phyloP scores from a whole-genome alignment of 176 grass and related monocot genomes.

The Musa schizocarpa region DNA sequence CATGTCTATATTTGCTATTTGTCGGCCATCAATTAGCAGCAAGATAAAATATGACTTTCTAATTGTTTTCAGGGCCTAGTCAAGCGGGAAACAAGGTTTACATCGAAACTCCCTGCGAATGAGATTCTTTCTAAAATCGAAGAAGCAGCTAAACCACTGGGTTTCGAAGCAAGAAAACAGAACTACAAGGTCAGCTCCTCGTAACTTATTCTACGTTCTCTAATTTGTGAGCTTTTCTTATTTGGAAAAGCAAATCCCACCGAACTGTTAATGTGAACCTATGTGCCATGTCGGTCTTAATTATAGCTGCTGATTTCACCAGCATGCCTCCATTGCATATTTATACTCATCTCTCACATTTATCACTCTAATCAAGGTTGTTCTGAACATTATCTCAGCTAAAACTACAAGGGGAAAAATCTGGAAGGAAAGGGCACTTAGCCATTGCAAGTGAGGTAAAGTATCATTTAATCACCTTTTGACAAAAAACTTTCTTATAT shows the following conservation, averaged over 20 bases:
- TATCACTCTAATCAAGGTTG: neutral
- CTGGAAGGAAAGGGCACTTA: conserved; percentile 92
- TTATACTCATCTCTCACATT: neutral
- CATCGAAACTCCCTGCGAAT: conserved; percentile 78
- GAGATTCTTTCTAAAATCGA: conserved; percentile 95
- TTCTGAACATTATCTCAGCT: conserved; percentile 34
- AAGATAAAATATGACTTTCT: neutral
- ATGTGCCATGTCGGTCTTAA: neutral
- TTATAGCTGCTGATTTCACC: neutral
- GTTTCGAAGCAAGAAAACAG: conserved; percentile 78
- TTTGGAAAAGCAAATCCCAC: neutral
- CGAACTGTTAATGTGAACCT: neutral
- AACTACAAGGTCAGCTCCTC: conserved; percentile 69
- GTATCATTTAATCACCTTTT: no score
- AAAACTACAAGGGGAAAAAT: conserved; percentile 89
- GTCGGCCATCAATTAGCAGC: no score
- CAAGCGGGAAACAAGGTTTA: conserved; percentile 91
- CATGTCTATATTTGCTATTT: neutral
- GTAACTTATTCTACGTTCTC: neutral
- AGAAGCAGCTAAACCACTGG: conserved; percentile 70
- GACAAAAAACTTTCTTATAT: no score
- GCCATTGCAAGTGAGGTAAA: conserved; percentile 85
- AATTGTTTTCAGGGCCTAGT: conserved; percentile 37
- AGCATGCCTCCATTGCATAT: neutral
- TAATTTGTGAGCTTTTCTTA: neutral